These are phyloP conservation scores for Mycena sp. DNA, from an alignment of 1,284 basidiomycete genomes.

Conservation along the genomic window DNA sequence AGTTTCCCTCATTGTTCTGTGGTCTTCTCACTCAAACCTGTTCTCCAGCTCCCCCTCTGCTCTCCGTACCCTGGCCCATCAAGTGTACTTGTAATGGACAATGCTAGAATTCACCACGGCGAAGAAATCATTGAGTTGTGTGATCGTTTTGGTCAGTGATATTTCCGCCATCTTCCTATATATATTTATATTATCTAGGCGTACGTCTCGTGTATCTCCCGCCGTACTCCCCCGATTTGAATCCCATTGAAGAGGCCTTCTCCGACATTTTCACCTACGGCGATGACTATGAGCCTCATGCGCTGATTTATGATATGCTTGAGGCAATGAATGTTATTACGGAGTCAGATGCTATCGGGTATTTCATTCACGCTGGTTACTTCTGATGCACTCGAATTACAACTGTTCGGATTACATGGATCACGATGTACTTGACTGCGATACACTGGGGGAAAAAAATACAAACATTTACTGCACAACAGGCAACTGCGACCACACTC, in stretches of 20 bases:
- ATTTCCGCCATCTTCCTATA: conserved; percentile 2
- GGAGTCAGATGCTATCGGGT: conserved; percentile 31
- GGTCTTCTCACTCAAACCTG: neutral
- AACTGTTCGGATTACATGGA: too few species aligned
- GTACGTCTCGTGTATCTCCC: conserved; percentile 39
- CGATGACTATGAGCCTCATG: conserved; percentile 5
- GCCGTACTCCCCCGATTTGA: conserved; percentile 35
- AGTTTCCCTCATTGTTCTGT: neutral
- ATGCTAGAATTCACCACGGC: conserved; percentile 38
- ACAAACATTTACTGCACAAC: too few species aligned
- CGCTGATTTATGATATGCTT: conserved; percentile 33
- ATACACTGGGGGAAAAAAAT: too few species aligned
- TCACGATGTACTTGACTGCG: too few species aligned
- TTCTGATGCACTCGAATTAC: conserved; percentile 17
- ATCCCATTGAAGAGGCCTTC: too few species aligned
- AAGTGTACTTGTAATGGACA: conserved; percentile 41
- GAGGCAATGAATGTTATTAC: conserved; percentile 34
- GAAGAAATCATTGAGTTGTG: conserved; percentile 33
- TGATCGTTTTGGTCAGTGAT: conserved; percentile 26
- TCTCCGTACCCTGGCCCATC: conserved; percentile 33
- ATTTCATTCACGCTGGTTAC: conserved; percentile 37
- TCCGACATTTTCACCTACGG: conserved; percentile 4
- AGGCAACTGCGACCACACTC: conserved; percentile 13
- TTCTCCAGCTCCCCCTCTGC: too few species aligned
- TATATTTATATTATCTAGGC: conserved; percentile 19